Evolutionary conservation across 306 rosid species (phyloP), one percentile per base, ranked within the genome.

Genomic region (Inga leiocalycina): DNA sequence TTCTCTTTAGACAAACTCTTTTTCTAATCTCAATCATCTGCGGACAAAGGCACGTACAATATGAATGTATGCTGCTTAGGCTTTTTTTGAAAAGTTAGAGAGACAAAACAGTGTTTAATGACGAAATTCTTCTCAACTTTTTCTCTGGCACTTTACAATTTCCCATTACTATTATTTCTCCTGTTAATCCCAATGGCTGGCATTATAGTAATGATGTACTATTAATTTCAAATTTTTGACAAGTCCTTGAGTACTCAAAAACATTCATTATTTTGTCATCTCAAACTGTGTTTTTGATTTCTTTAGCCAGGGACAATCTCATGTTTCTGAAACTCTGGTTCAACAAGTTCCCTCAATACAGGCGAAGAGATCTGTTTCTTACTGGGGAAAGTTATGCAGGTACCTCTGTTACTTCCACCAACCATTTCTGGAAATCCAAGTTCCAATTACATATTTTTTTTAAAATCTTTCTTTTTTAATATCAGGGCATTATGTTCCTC

Each of bases 361-460:
- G 81, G 77, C 80, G 86, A 43, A 89, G 86, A 56, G 89, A 91
- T 71, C 80, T 92, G 85, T 92, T 89, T 85, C 86, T 92, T 12
- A 83, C 89, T 22, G 97, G 97, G 56, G 97, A 92, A 86, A 90
- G 97, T 84, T 92, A 92, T 79, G 97, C 97, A 3, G 97, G 97
- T 92, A 81, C 61, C 67, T 65, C 34, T 80, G 45, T 35, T 35
- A 84, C 49, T 78, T 74, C 72, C 72, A 82, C 20, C 24, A 41
- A 79, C 75, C 71, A 79, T 80, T 35, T 67, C 67, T 74, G 69
- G 61, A 56, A 56, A 24, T 11, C 14, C 67, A 6, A n/a, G 0
- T 22, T 11, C 32, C 48, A 79, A 65, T 44, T 44, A n/a, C 80
- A 12, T 46, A 17, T 57, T 37, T 19, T 69, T 37, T 19, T 39